Percentiles rank a stretch among this genome's conserved stretches.
These are phyloP conservation scores for Sambucus nigra DNA, from an alignment of 129 eudicot species.

Conservation along the genomic window DNA sequence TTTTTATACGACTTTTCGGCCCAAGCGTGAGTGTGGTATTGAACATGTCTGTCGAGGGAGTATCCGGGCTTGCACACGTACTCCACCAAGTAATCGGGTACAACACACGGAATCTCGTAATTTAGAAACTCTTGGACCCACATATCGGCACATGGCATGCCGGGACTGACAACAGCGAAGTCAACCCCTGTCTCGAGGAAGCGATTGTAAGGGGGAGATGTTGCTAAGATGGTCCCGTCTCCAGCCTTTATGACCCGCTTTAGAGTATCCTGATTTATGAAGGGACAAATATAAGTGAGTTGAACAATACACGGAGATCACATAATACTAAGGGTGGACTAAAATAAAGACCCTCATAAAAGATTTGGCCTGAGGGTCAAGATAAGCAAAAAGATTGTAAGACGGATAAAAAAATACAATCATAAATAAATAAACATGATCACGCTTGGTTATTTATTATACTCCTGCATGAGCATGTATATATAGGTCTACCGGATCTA, in stretches of 20 bases:
- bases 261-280: slow-evolving; percentile 60
- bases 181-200: slow-evolving; percentile 50
- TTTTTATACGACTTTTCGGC: slow-evolving; percentile 58
- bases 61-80: slow-evolving; percentile 93
- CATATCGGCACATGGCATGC: slow-evolving; percentile 72
- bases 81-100: slow-evolving; percentile 87
- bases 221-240: slow-evolving; percentile 92
- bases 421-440: too few relatives aligned
- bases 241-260: slow-evolving; percentile 93
- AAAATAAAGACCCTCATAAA: too few relatives aligned
- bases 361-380: too few relatives aligned
- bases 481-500: too few relatives aligned
- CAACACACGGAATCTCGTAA: slow-evolving; percentile 75
- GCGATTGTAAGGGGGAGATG: slow-evolving; percentile 92
- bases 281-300: too few relatives aligned
- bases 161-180: slow-evolving; percentile 87
- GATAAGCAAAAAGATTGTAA: too few relatives aligned
- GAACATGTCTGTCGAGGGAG: slow-evolving; percentile 73
- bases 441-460: too few relatives aligned
- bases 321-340: too few relatives aligned
- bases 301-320: too few relatives aligned
- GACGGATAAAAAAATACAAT: too few relatives aligned
- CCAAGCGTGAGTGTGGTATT: slow-evolving; percentile 62
- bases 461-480: too few relatives aligned
- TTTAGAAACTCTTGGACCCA: slow-evolving; percentile 88